Evolutionary conservation across 1,284 basidiomycete species (phyloP), one percentile per base, ranked within the genome.

Genomic region (Tilletia horrida): DNA sequence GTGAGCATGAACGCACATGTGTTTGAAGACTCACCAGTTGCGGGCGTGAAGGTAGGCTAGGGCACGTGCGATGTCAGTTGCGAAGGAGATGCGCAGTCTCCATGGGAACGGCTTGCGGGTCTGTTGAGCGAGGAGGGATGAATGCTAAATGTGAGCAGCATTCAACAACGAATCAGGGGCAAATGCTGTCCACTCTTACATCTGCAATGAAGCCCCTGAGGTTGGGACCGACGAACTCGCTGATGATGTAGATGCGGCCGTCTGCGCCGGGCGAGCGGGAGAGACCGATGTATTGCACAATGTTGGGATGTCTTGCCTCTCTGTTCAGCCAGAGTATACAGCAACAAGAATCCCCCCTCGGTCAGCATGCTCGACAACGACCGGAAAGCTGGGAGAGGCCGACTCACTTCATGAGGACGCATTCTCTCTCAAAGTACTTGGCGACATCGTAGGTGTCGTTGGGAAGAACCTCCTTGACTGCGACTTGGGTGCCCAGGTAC

Each of bases 381-480:
- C n/a, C n/a, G n/a, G n/a, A n/a, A n/a, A n/a, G n/a, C n/a, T n/a
- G n/a, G n/a, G n/a, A n/a, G n/a, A 35, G n/a, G 27, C 29, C 14
- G 18, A 68, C 50, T 78, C 71, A 64, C 85, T 92, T 92, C 92
- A 97, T 94, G 52, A 97, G 87, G 35, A 92, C 88, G 90, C 93
- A 96, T 85, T 98, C 95, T 43, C 95, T 88, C 79, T 95, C 92
- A 83, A 97, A 96, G 84, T 97, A 97, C 84, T 98, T 98, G 77
- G 90, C 87, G 29, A 97, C 84, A 77, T 95, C 91, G 82, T 96
- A 95, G 73, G 90, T 90, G 16, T 85, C 91, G 16, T 90, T 92
- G 0, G 92, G 91, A 2, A 93, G 85, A 2, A 96, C 91, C 83
- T 95, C 93, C 83, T 97, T 97, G 84, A 97, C 92, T 44, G 93